Evolutionary conservation across 768 basidiomycete species (phyloP).

Genomic region (Amanita polypyramis): DNA sequence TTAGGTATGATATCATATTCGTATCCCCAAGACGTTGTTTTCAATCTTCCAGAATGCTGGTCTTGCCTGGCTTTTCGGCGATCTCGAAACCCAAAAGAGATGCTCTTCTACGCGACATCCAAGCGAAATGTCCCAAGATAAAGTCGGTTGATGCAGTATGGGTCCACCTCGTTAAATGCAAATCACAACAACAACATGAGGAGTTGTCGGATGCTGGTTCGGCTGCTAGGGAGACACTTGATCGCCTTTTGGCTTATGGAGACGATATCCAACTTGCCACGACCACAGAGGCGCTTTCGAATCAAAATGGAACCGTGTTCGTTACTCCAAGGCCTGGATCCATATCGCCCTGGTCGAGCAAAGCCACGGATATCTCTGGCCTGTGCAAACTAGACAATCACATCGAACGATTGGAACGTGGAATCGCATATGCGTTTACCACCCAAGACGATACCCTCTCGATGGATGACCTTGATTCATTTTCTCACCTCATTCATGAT

Average conservation of each 20-base stretch:
- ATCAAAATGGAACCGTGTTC: constrained; percentile 41
- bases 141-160: constrained; percentile 71
- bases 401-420: constrained; percentile 81
- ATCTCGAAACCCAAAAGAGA: constrained; percentile 64
- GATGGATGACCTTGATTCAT: constrained; percentile 34
- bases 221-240: constrained; percentile 39
- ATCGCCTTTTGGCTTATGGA: constrained; percentile 76
- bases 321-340: constrained; percentile 82
- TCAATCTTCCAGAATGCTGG: constrained; percentile 49
- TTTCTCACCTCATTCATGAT: constrained; percentile 77
- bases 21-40: too few species aligned
- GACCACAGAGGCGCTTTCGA: constrained; percentile 28
- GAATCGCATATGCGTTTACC: constrained; percentile 57
- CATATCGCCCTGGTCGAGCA: constrained; percentile 98
- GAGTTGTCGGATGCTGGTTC: constrained; percentile 38
- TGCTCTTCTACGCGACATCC: constrained; percentile 51
- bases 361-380: constrained; percentile 89
- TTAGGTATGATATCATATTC: background rate
- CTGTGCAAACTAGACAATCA: constrained; percentile 72
- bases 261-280: constrained; percentile 49
- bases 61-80: constrained; percentile 68
- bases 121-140: constrained; percentile 39
- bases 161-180: constrained; percentile 75
- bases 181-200: constrained; percentile 29
- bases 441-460: constrained; percentile 31